Evolutionary conservation across 148 eudicot genomes (phyloP), one percentile per base, ranked within the genome.

Genomic region (Rhododendron mucronatum): DNA sequence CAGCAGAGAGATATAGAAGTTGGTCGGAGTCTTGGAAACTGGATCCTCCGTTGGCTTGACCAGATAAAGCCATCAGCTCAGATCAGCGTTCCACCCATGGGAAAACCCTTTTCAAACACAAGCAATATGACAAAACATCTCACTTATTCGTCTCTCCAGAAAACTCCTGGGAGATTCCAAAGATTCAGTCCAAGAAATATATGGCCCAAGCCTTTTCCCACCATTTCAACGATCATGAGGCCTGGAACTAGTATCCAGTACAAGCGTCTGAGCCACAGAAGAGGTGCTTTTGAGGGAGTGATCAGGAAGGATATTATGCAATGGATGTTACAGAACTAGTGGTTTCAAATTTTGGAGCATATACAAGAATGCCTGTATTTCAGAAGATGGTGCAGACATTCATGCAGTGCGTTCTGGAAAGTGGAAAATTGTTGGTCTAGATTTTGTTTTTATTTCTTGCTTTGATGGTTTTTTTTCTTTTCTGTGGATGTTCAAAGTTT

Each of bases 1-100:
- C 99, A 96, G 87, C 88, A 93, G 65, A 93, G 96, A 85, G 97
- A 96, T 83, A 87, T 94, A 47, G 93, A 93, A 89, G 95, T 91
- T 74, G 97, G 98, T 80, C 91, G 95, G 84, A 96, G 84, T 84
- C 87, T 96, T 2, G 97, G 98, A 2, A 95, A 94, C 89, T 84
- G 98, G 92, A 94, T 96, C 86, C 98, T 95, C 78, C 91, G 96
- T 55, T 89, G 91, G 87, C 95, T 95, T 5, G 94, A 95, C 91
- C 88, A 47, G 81, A 87, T 91, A 88, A 96, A 96, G 90, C 99
- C 98, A 53, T 91, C 95, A 1, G 99, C 99, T 85, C 92, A 95
- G 77, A 95, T 96, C 67, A 90, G 94, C 81, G 90, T 89, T 35
- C 77, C 81, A 23, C 39, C 89, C 13, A 67, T 11, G 89, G 82